Evolutionary conservation across 345 rosid species (phyloP), one percentile per base, ranked within the genome.

Genomic region (Sonneratia caseolaris): DNA sequence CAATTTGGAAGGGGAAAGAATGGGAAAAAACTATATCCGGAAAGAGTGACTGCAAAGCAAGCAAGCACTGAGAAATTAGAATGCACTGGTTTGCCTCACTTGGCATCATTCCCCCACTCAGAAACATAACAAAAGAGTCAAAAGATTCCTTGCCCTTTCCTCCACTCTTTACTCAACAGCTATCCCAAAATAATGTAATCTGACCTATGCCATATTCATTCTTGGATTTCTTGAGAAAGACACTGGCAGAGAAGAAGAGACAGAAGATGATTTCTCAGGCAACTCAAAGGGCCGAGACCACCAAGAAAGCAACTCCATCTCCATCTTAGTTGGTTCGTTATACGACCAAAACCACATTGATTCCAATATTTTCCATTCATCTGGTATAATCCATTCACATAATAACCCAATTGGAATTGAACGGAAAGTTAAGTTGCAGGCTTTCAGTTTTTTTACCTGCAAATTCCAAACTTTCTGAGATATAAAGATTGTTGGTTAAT

Each of bases 61-160:
- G 51, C 45, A 47, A 43, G 38, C 73, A 53, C 45, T 68, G 32
- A 27, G 32, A 27, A 27, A 27, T 27, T 45, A 70, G 65, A 75
- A 73, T 22, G 73, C 51, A 3, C 5, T 10, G 32, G 7, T 68
- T 69, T 70, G 70, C 76, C 64, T 73, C 76, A 43, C 73, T 48
- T 72, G 83, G 86, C 81, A 84, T 82, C 87, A 76, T 81, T 82
- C 76, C 62, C 57, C 67, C 72, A 79, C 77, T 67, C 18, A 24
- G 68, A 73, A 68, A 76, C 66, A 59, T 69, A 72, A 73, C 59
- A 59, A 74, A 70, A 68, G 68, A 55, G 68, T 61, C 72, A 80
- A 79, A 79, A 88, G 85, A 86, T 88, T 86, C 92, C 86, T 85
- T 79, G 79, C 80, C 83, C 81, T 77, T 49, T 75, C 78, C 71